Evolutionary conservation across 2,329 filamentous ascomycete genomes (phyloP).

Genomic region (Piedraia hortae): DNA sequence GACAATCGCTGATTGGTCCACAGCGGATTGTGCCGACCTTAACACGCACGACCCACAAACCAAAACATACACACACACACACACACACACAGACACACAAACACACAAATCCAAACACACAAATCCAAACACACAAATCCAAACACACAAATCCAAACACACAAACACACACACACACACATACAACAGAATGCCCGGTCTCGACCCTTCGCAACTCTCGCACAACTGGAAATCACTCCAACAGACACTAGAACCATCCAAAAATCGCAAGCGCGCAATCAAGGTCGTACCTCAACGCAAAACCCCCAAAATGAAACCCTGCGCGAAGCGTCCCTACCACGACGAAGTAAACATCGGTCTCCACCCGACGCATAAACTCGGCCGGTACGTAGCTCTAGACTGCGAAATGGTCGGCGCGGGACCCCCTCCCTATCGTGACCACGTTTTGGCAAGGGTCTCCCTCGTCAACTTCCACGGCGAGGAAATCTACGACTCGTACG

Average conservation of each 20-base stretch:
- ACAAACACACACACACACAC: no score
- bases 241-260: conserved; percentile 25
- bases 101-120: no score
- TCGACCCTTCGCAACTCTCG: conserved; percentile 16
- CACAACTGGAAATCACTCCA: conserved; percentile 59
- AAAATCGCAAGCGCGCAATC: conserved; percentile 15
- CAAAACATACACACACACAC: no score
- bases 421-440: conserved; percentile 32
- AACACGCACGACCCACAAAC: no score
- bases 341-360: conserved; percentile 19
- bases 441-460: conserved; percentile 61
- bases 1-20: no score
- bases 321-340: no score
- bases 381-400: conserved; percentile 80
- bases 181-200: conserved; percentile 11
- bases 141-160: no score
- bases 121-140: no score
- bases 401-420: conserved; percentile 96
- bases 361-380: conserved; percentile 33
- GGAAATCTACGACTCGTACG: conserved; percentile 84
- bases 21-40: no score
- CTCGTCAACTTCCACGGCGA: conserved; percentile 82
- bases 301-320: no score
- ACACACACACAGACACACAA: no score
- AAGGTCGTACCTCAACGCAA: conserved; percentile 10